phyloP scores from a whole-genome alignment of 306 rosid genomes.

The Begonia fuchsioides region DNA sequence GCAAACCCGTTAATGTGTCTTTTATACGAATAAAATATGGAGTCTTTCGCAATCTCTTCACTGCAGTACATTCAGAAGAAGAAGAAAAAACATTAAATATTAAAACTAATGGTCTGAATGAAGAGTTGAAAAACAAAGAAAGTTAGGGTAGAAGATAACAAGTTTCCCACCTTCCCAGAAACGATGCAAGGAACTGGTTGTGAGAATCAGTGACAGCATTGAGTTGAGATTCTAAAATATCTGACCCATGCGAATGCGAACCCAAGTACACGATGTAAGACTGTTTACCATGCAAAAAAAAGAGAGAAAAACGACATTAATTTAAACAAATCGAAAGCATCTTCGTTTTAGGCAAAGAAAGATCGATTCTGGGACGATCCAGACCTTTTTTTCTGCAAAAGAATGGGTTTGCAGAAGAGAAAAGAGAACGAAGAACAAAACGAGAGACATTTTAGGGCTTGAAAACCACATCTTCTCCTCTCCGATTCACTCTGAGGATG shows the following conservation, averaged over 20 bases:
- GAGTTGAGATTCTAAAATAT: conserved; percentile 26
- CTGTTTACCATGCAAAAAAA: conserved; percentile 11
- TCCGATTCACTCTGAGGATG: no score
- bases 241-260: conserved; percentile 36
- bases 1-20: conserved; percentile 54
- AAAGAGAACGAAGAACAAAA: conserved; percentile 14
- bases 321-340: neutral
- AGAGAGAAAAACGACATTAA: neutral
- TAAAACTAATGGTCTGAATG: neutral
- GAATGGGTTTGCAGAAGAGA: conserved; percentile 33
- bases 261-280: no score
- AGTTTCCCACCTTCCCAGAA: conserved; percentile 24
- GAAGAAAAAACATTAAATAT: neutral
- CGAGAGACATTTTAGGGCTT: conserved; percentile 12
- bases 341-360: neutral
- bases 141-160: neutral
- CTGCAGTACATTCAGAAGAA: conserved; percentile 11
- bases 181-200: conserved; percentile 31
- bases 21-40: conserved; percentile 47
- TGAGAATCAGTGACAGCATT: conserved; percentile 34
- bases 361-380: neutral
- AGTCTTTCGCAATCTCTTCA: conserved; percentile 29
- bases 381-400: conserved; percentile 37
- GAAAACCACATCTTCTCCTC: conserved; percentile 18
- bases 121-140: neutral